These are phyloP conservation scores for Blastobotrys arbuscula DNA, from an alignment of 1,139 yeast species.

Conservation along the genomic window DNA sequence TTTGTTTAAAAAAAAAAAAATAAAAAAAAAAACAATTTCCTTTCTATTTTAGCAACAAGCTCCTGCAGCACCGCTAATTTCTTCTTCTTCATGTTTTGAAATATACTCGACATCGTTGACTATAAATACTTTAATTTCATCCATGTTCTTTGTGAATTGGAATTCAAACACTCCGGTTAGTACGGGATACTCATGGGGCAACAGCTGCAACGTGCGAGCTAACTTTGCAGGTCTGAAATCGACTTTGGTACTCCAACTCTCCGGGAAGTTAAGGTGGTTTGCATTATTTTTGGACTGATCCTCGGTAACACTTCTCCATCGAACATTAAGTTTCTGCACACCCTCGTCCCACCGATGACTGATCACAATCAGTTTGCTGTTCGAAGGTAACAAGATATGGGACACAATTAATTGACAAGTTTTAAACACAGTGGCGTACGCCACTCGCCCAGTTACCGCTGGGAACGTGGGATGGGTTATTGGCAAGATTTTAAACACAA, in stretches of 20 bases:
- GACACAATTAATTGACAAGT: conserved; percentile 28
- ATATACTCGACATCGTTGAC: conserved; percentile 70
- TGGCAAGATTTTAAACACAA: conserved; percentile 61
- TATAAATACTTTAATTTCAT: conserved; percentile 61
- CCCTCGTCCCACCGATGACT: conserved; percentile 15
- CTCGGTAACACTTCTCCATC: conserved; percentile 23
- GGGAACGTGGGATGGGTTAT: conserved; percentile 57
- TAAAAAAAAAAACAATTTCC: background rate
- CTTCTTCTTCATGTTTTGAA: conserved; percentile 31
- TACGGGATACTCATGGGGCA: conserved; percentile 35
- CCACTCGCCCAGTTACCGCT: conserved; percentile 50
- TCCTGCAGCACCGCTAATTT: conserved; percentile 2
- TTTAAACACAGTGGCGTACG: conserved; percentile 47
- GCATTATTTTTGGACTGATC: background rate
- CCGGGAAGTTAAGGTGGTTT: conserved; percentile 3
- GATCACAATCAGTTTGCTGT: conserved; percentile 24
- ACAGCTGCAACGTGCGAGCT: conserved; percentile 20
- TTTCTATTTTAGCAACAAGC: background rate
- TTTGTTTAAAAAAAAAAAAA: background rate
- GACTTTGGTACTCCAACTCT: conserved; percentile 9
- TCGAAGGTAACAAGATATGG: conserved; percentile 28
- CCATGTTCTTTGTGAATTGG: conserved; percentile 57
- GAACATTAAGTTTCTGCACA: conserved; percentile 18
- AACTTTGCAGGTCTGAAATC: conserved; percentile 19
- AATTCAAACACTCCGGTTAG: conserved; percentile 70